A percentile compares a stretch with the other conserved stretches of the same genome.
These are phyloP conservation scores for Xylariaceae sp. DNA, from an alignment of 2,329 filamentous ascomycete genomes.

Conservation along the genomic window DNA sequence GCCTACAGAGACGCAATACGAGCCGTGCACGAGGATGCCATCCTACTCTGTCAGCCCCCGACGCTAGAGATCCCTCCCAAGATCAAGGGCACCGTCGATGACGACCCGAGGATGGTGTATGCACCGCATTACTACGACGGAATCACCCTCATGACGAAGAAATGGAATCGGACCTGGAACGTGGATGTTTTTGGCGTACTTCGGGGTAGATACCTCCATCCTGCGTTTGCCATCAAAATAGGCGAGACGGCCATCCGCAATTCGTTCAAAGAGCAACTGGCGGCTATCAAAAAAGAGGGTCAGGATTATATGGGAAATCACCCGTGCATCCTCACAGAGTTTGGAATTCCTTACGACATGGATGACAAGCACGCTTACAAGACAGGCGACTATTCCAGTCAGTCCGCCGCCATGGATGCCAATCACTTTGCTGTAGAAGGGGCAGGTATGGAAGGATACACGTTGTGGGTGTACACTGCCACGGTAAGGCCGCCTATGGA, in stretches of 20 bases:
- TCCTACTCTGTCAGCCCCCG: slow-evolving; percentile 87
- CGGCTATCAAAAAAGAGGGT: slow-evolving; percentile 78
- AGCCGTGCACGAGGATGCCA: slow-evolving; percentile 69
- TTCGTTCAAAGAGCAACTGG: slow-evolving; percentile 83
- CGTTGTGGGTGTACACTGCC: slow-evolving; percentile 81
- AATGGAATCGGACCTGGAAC: slow-evolving; percentile 98
- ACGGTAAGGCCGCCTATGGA: slow-evolving; percentile 46
- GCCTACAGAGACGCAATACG: slow-evolving; percentile 72
- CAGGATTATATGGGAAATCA: slow-evolving; percentile 83
- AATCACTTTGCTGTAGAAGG: slow-evolving; percentile 93
- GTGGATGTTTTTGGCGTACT: slow-evolving; percentile 91
- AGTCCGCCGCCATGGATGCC: slow-evolving; percentile 88
- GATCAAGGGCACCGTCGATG: slow-evolving; percentile 82
- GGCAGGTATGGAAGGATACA: slow-evolving; percentile 76
- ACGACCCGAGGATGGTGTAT: slow-evolving; percentile 87
- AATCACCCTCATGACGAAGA: slow-evolving; percentile 94
- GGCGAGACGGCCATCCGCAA: slow-evolving; percentile 93
- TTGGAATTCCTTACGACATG: slow-evolving; percentile 98
- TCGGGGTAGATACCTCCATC: slow-evolving; percentile 80
- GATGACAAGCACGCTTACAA: slow-evolving; percentile 93
- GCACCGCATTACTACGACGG: slow-evolving; percentile 96
- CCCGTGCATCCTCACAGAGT: slow-evolving; percentile 87
- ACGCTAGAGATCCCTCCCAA: slow-evolving; percentile 86
- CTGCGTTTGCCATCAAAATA: slow-evolving; percentile 86
- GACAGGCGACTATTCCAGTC: slow-evolving; percentile 90